A percentile compares a stretch with the other conserved stretches of the same genome.
Evolutionary conservation across 495 filamentous ascomycete genomes (phyloP).

Genomic region (Aspergillus baeticus): DNA sequence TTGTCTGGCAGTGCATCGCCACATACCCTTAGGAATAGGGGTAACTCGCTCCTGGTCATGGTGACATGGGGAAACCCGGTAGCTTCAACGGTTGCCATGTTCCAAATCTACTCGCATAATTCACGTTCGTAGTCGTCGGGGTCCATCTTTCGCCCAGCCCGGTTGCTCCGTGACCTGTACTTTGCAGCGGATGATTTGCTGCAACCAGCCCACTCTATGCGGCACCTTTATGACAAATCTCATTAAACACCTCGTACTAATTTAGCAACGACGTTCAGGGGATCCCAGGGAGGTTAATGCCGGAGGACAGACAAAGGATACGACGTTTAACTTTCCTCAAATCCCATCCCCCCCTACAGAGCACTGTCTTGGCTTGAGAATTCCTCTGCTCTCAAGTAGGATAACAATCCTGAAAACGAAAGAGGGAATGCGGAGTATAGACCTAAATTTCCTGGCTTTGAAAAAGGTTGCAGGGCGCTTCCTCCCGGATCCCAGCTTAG

Average conservation of each 20-base stretch:
- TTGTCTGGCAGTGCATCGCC: no score
- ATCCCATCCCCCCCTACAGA: no score
- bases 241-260: neutral
- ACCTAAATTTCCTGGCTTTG: no score
- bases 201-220: neutral
- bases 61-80: no score
- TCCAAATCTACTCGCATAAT: neutral
- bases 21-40: neutral
- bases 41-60: neutral
- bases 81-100: neutral
- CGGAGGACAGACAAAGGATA: no score
- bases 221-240: slow-evolving; percentile 11
- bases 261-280: neutral
- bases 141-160: neutral
- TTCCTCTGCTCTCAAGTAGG: no score
- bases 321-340: no score
- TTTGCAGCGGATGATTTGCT: neutral
- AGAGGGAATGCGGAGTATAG: no score
- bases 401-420: no score
- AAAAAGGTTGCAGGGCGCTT: no score
- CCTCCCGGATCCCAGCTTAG: no score
- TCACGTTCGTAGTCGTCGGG: neutral
- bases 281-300: neutral
- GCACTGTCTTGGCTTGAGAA: no score
- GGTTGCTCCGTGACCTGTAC: slow-evolving; percentile 1